Percentiles rank a stretch among this genome's conserved stretches.
Conservation (phyloP, 2,329 filamentous ascomycete species). For the Clathrospora elynae region DNA sequence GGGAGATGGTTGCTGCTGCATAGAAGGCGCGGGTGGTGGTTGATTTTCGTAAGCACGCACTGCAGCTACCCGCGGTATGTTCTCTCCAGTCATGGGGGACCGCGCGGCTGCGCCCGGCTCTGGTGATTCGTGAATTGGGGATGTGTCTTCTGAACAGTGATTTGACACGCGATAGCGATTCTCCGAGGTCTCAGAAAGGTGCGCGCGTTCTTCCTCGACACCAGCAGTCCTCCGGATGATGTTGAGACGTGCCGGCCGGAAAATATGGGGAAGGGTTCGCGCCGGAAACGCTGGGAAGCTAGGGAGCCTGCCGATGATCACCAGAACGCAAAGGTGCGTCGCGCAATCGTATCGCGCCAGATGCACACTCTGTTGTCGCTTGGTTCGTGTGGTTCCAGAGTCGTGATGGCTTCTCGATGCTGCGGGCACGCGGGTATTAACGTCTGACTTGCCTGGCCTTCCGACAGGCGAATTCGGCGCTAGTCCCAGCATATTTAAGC, state of each 20-base stretch:
- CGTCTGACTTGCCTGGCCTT: constrained; percentile 8
- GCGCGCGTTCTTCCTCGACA: neutral
- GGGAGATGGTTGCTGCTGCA: constrained; percentile 31
- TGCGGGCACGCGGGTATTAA: constrained; percentile 22
- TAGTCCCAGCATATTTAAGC: constrained; percentile 16
- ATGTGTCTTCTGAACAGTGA: constrained; percentile 3
- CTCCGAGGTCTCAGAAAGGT: neutral
- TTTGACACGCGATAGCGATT: neutral
- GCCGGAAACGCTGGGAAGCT: constrained; percentile 5
- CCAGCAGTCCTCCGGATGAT: constrained; percentile 5
- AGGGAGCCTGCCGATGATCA: constrained; percentile 6
- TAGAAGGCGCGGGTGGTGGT: constrained; percentile 24
- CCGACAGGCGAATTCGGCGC: constrained; percentile 15
- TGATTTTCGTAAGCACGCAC: constrained; percentile 17
- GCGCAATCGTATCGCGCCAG: constrained; percentile 2
- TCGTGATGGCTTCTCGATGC: constrained; percentile 4
- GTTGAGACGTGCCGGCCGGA: constrained; percentile 10
- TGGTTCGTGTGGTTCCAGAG: constrained; percentile 17
- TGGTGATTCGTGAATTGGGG: constrained; percentile 39
- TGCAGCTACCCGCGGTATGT: constrained; percentile 30
- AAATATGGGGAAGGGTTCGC: constrained; percentile 2
- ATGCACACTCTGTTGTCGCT: constrained; percentile 6
- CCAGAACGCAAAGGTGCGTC: constrained; percentile 4
- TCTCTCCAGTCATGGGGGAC: constrained; percentile 27
- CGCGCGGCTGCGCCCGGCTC: constrained; percentile 32